Base-by-base conservation (phyloP, 2,329 filamentous ascomycete genomes). In the Cercospora zeae-maydis region DNA sequence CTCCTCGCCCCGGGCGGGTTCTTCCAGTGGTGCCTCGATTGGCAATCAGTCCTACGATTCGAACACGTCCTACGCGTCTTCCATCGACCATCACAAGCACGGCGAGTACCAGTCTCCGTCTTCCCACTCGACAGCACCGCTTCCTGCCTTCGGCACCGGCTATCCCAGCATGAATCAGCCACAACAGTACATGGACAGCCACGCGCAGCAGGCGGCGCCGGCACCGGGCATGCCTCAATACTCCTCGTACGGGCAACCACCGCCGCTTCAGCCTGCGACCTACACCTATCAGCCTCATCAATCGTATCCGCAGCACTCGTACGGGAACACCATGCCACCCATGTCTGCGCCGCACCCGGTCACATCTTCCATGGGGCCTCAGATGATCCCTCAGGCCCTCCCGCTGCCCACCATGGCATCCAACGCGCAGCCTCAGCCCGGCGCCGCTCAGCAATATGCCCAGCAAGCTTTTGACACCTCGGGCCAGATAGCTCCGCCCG, bases 401-500 rank as follows among this genome's bases (percentile, higher is more conserved):
- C 89, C 63, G 72, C 76, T 73, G 68, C 84, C 85, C 64, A 80
- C 78, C 61, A 72, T 72, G 71, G 67, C 61, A 16, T 67, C 69
- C 4, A 65, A 66, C 34, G 66, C 61, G 30, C 70, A 66, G 51
- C 68, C 67, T 19, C 63, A 66, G 24, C 64, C 68, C 16, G 54
- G 62, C 8, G 62, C 62, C 24, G 56, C 54, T 58, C 59, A 57
- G 16, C 68, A 71, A 49, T 66, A 69, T 56, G 68, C 65, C 47
- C 66, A 71, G 58, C 70, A 69, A 36, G 79, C 83, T 27, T 92
- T 90, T 74, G 95, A 98, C 75, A 89, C 88, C 7, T 96, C 91
- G n/a, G 95, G 95, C 8, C 95, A 98, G 76, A 81, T 96, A 63
- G 91, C 92, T 16, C 95, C 95, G 8, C 90, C 91, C 2, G 93